These are phyloP conservation scores for Linum trigynum DNA, from an alignment of 345 rosid genomes.

Conservation along the genomic window DNA sequence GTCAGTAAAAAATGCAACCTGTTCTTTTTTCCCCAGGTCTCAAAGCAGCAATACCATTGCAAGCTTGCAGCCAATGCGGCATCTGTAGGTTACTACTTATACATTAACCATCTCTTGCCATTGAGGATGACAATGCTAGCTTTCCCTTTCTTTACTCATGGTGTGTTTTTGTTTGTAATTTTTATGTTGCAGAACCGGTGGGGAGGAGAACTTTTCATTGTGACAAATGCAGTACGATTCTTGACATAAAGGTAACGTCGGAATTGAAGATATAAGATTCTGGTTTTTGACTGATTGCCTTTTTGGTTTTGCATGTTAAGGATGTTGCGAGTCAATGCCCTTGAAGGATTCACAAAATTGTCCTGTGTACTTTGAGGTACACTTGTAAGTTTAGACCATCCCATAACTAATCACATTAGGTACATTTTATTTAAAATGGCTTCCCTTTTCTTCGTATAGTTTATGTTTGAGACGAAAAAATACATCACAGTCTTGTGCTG, in stretches of 20 bases:
- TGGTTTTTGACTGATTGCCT: neutral
- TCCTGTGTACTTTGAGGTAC: constrained; percentile 57
- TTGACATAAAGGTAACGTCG: neutral
- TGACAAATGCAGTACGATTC: constrained; percentile 39
- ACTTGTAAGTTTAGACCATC: neutral
- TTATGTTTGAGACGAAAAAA: constrained; percentile 61
- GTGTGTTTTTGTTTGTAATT: constrained; percentile 2
- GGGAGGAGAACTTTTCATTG: constrained; percentile 52
- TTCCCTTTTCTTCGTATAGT: constrained; percentile 24
- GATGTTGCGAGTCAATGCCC: constrained; percentile 49
- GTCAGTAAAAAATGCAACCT: neutral
- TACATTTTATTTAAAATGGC: neutral
- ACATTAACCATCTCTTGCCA: neutral
- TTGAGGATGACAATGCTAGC: neutral
- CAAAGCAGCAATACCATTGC: constrained; percentile 51
- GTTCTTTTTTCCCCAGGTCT: constrained; percentile 25
- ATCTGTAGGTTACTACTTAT: constrained; percentile 36
- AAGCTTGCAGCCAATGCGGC: constrained; percentile 33
- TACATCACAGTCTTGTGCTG: constrained; percentile 53
- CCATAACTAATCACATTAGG: neutral
- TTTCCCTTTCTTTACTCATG: neutral
- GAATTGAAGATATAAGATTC: neutral
- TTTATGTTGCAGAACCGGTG: constrained; percentile 38
- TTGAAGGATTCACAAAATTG: constrained; percentile 51
- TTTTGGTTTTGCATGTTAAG: constrained; percentile 13